Conservation (phyloP, 2,329 filamentous ascomycete species). For the Verticillium longisporum region DNA sequence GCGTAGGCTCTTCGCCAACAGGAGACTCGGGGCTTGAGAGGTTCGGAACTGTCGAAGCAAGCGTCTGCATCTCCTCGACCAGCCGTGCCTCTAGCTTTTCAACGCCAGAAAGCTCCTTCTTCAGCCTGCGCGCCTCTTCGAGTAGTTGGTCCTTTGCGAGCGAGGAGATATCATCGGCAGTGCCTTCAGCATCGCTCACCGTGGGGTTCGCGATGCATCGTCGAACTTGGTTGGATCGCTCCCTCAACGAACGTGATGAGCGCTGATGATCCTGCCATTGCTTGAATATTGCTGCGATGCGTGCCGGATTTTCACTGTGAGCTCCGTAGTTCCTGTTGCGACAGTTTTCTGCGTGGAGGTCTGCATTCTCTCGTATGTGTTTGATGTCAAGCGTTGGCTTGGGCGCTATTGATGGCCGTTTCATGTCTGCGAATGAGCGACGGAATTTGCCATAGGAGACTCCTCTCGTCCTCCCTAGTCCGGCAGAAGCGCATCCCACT, state of each 20-base stretch:
- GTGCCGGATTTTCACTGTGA: constrained; percentile 46
- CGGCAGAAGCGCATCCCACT: neutral
- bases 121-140: constrained; percentile 57
- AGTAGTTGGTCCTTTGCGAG: constrained; percentile 47
- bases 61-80: constrained; percentile 58
- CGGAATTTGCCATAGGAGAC: neutral
- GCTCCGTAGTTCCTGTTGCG: constrained; percentile 72
- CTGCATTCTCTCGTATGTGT: constrained; percentile 80
- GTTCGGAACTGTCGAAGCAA: constrained; percentile 80
- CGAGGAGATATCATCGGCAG: constrained; percentile 23
- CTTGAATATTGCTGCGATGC: constrained; percentile 49
- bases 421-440: constrained; percentile 15
- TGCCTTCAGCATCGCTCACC: constrained; percentile 35
- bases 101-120: constrained; percentile 52
- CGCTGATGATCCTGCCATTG: constrained; percentile 55
- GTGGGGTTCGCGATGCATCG: constrained; percentile 48
- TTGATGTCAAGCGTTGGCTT: constrained; percentile 78
- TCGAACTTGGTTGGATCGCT: constrained; percentile 59
- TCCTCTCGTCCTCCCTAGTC: neutral
- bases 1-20: constrained; percentile 53
- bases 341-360: constrained; percentile 77
- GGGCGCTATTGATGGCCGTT: constrained; percentile 64
- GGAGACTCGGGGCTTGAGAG: constrained; percentile 74
- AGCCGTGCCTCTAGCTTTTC: constrained; percentile 56
- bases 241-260: constrained; percentile 53